Evolutionary conservation across 1,284 basidiomycete genomes (phyloP).

Genomic region (Pseudozyma hubeiensis): DNA sequence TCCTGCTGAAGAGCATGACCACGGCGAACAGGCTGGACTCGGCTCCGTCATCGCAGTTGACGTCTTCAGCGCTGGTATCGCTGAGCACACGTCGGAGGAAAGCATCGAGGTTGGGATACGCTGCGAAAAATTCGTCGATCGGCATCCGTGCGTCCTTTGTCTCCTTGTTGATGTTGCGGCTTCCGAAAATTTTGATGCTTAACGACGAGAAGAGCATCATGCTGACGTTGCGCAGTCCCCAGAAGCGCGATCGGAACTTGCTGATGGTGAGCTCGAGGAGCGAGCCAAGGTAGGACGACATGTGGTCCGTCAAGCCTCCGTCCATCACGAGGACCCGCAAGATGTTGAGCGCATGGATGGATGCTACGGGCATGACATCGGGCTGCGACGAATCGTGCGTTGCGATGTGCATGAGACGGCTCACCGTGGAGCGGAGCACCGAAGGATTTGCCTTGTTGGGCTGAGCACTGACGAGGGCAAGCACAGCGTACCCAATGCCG

Average conservation of each 20-base stretch:
- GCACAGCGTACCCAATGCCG: slow-evolving; percentile 68
- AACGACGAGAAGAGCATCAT: slow-evolving; percentile 69
- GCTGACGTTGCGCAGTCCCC: slow-evolving; percentile 69
- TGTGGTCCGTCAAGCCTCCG: slow-evolving; percentile 45
- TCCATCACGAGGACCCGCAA: slow-evolving; percentile 64
- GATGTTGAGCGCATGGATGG: slow-evolving; percentile 68
- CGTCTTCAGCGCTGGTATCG: slow-evolving; percentile 5
- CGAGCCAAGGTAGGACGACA: slow-evolving; percentile 56
- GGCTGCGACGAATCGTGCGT: slow-evolving; percentile 17
- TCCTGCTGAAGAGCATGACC: slow-evolving; percentile 57
- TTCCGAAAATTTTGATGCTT: slow-evolving; percentile 62
- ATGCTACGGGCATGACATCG: slow-evolving; percentile 40
- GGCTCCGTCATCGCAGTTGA: slow-evolving; percentile 11
- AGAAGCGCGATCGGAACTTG: slow-evolving; percentile 66
- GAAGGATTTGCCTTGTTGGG: slow-evolving; percentile 32
- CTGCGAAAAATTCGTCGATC: slow-evolving; percentile 52
- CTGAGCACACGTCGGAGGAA: slow-evolving; percentile 38
- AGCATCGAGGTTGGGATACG: slow-evolving; percentile 36
- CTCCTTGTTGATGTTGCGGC: slow-evolving; percentile 50
- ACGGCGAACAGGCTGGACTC: slow-evolving; percentile 59
- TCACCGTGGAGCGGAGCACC: slow-evolving; percentile 35
- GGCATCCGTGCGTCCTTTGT: slow-evolving; percentile 41
- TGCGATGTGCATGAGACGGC: slow-evolving; percentile 43
- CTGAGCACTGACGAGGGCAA: slow-evolving; percentile 65
- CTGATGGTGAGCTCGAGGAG: slow-evolving; percentile 65